phyloP scores from a whole-genome alignment of 106 monocot species.

The Dendrobium catenatum region DNA sequence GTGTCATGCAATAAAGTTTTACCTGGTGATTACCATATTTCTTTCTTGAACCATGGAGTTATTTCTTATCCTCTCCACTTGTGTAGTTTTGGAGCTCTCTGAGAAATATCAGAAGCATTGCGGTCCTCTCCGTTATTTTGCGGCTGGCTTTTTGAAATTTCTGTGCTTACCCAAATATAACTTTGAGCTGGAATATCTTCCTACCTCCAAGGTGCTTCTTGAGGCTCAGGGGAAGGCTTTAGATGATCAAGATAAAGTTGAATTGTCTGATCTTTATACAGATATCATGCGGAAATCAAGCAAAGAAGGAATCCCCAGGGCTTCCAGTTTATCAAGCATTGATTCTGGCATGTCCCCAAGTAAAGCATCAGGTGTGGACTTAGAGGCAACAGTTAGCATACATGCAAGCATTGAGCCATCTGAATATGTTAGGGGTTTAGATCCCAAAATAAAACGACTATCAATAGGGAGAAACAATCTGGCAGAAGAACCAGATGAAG shows the following conservation, averaged over 20 bases:
- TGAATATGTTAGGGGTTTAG: conserved; percentile 72
- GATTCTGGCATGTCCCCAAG: conserved; percentile 81
- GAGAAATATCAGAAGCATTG: conserved; percentile 88
- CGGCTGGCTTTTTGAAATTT: conserved; percentile 85
- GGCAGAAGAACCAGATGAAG: conserved; percentile 67
- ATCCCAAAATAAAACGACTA: conserved; percentile 73
- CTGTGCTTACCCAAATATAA: conserved; percentile 81
- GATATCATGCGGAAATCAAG: conserved; percentile 57
- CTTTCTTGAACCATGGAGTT: no score
- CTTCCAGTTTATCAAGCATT: conserved; percentile 88
- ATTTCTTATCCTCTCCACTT: conserved; percentile 4
- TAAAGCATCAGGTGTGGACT: conserved; percentile 40
- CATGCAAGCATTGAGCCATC: conserved; percentile 70
- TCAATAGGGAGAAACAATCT: conserved; percentile 72
- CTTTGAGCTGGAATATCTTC: conserved; percentile 91
- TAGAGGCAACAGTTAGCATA: conserved; percentile 38
- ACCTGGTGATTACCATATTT: neutral
- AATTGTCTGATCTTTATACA: conserved; percentile 47
- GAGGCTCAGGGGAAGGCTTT: conserved; percentile 22
- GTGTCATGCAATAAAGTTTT: neutral
- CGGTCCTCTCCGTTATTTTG: conserved; percentile 90
- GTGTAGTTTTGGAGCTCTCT: conserved; percentile 89
- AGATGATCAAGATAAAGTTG: conserved; percentile 31
- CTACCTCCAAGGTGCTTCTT: conserved; percentile 32
- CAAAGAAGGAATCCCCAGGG: conserved; percentile 64